phyloP scores from a whole-genome alignment of 1,284 basidiomycete genomes.

The Megacollybia platyphylla region DNA sequence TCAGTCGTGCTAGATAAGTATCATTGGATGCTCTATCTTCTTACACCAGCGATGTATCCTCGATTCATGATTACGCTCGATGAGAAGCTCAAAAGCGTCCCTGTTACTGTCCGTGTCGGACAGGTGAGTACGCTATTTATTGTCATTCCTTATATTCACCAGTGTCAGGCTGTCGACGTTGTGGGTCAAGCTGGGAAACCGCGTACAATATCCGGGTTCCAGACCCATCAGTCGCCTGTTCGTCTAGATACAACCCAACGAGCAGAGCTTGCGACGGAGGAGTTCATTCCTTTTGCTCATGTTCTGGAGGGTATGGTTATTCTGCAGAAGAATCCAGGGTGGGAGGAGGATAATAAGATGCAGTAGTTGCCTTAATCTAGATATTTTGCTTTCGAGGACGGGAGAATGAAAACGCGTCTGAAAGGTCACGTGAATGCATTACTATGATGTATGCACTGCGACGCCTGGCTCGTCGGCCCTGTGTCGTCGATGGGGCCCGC shows the following conservation, averaged over 20 bases:
- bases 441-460: too few relatives aligned
- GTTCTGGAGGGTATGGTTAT: slow-evolving; percentile 88
- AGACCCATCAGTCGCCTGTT: slow-evolving; percentile 94
- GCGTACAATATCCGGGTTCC: slow-evolving; percentile 87
- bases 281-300: slow-evolving; percentile 84
- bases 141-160: slow-evolving; percentile 3
- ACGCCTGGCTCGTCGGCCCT: too few relatives aligned
- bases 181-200: slow-evolving; percentile 89
- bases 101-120: slow-evolving; percentile 91
- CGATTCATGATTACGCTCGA: slow-evolving; percentile 96
- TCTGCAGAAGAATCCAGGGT: slow-evolving; percentile 78
- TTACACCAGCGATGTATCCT: slow-evolving; percentile 94
- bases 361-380: too few relatives aligned
- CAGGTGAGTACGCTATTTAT: slow-evolving; percentile 37
- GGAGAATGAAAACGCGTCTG: too few relatives aligned
- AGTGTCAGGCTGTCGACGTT: slow-evolving; percentile 66
- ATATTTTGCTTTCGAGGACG: too few relatives aligned
- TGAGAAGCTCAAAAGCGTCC: slow-evolving; percentile 75
- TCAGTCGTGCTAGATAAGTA: slow-evolving; percentile 89
- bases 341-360: slow-evolving; percentile 54
- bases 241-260: slow-evolving; percentile 88
- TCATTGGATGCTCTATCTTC: slow-evolving; percentile 98
- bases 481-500: too few relatives aligned
- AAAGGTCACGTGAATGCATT: too few relatives aligned
- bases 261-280: slow-evolving; percentile 93